Evolutionary conservation across 495 filamentous ascomycete genomes (phyloP).

Genomic region (Lentithecium fluviatile): DNA sequence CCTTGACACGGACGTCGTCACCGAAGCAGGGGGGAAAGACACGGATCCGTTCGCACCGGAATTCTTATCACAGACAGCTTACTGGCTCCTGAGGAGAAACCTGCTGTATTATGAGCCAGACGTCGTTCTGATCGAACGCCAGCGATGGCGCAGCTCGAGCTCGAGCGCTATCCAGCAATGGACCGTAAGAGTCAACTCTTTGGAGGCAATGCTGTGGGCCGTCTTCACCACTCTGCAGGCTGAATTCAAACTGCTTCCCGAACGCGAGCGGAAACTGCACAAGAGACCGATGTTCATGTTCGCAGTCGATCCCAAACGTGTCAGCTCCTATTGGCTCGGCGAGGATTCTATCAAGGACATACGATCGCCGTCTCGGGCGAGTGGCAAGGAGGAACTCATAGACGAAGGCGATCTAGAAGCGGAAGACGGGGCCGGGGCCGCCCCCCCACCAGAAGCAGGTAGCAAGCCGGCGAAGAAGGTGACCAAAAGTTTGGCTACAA

Average conservation of each 20-base stretch:
- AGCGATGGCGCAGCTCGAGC: slow-evolving; percentile 75
- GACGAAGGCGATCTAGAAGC: not conserved
- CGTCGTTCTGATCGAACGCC: slow-evolving; percentile 82
- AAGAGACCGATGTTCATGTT: slow-evolving; percentile 13
- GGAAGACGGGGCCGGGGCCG: not conserved
- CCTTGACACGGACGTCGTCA: not conserved
- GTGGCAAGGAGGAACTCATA: not conserved
- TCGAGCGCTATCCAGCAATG: slow-evolving; percentile 71
- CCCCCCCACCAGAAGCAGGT: too few relatives aligned
- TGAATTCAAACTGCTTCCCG: slow-evolving; percentile 25
- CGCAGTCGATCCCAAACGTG: slow-evolving; percentile 40
- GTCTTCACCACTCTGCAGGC: slow-evolving; percentile 59
- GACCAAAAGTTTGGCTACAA: too few relatives aligned
- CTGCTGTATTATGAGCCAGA: slow-evolving; percentile 58
- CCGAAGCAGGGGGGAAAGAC: not conserved
- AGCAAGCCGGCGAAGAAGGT: slow-evolving; percentile 10
- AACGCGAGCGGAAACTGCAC: not conserved
- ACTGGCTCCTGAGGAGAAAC: slow-evolving; percentile 56
- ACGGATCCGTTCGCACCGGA: slow-evolving; percentile 56
- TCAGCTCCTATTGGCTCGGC: slow-evolving; percentile 41
- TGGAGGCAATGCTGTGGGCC: slow-evolving; percentile 86
- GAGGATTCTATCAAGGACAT: not conserved
- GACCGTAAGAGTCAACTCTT: slow-evolving; percentile 85
- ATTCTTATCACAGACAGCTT: slow-evolving; percentile 60
- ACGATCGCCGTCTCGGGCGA: not conserved